phyloP scores from a whole-genome alignment of 208 protist species.

The Acanthamoeba royreba region DNA sequence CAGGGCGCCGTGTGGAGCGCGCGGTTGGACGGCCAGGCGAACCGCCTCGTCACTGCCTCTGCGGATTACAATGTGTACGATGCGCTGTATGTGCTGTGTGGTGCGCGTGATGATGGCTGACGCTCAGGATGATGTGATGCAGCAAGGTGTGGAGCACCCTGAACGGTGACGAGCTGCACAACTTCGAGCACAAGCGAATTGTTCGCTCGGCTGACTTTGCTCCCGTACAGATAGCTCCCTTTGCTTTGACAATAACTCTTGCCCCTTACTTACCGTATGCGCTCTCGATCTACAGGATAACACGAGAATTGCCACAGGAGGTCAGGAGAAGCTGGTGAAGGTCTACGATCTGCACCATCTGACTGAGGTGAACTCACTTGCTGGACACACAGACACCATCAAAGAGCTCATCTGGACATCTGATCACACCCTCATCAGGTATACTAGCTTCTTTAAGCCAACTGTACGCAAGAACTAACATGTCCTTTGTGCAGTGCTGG shows the following conservation, averaged over 20 bases:
- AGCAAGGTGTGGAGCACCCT: constrained; percentile 90
- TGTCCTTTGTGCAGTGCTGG: constrained; percentile 61
- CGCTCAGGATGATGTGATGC: background rate
- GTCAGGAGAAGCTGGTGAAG: constrained; percentile 88
- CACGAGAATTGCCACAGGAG: constrained; percentile 83
- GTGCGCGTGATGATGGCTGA: background rate
- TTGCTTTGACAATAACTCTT: background rate
- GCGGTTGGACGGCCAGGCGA: constrained; percentile 86
- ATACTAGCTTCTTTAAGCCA: constrained; percentile 50
- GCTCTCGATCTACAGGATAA: constrained; percentile 64
- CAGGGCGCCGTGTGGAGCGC: constrained; percentile 88
- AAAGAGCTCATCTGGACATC: constrained; percentile 86
- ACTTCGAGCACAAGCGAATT: constrained; percentile 89
- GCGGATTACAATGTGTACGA: constrained; percentile 87
- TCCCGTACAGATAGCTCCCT: background rate
- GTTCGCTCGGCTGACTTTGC: constrained; percentile 83
- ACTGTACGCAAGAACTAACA: background rate
- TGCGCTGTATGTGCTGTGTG: background rate
- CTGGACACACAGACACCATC: constrained; percentile 59
- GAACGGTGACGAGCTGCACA: constrained; percentile 87
- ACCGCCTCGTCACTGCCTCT: constrained; percentile 86
- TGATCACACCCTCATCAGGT: constrained; percentile 83
- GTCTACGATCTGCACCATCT: constrained; percentile 84
- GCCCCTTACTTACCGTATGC: background rate
- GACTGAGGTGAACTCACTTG: background rate